A percentile compares a stretch with the other conserved stretches of the same genome.
These are phyloP conservation scores for Podospora didyma DNA, from an alignment of 495 filamentous ascomycete species.

Conservation along the genomic window DNA sequence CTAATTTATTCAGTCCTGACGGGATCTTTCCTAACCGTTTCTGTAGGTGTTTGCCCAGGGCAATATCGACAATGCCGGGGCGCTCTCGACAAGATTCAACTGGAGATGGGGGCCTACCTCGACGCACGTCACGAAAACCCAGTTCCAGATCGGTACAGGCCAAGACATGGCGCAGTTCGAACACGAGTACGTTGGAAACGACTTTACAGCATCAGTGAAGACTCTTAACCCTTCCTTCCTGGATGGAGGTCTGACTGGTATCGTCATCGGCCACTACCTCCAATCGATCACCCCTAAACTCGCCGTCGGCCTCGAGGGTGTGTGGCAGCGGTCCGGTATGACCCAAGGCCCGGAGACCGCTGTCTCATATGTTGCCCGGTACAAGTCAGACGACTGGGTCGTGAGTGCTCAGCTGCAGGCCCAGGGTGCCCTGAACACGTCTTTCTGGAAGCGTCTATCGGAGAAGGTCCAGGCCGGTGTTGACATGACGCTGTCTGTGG, in stretches of 20 bases:
- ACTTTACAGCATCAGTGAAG: slow-evolving; percentile 90
- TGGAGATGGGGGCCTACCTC: slow-evolving; percentile 75
- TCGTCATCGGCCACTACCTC: slow-evolving; percentile 91
- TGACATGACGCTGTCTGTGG: slow-evolving; percentile 84
- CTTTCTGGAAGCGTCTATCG: slow-evolving; percentile 92
- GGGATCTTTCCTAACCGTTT: slow-evolving; percentile 2
- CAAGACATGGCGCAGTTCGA: slow-evolving; percentile 84
- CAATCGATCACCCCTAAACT: slow-evolving; percentile 87
- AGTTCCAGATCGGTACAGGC: slow-evolving; percentile 63
- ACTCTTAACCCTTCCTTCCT: slow-evolving; percentile 88
- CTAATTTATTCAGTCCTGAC: background rate
- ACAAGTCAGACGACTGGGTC: slow-evolving; percentile 87
- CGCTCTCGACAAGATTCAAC: slow-evolving; percentile 80
- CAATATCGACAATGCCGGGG: slow-evolving; percentile 84
- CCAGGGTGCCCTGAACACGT: slow-evolving; percentile 83
- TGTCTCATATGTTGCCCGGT: slow-evolving; percentile 82
- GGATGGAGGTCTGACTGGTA: slow-evolving; percentile 88
- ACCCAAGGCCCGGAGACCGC: slow-evolving; percentile 77
- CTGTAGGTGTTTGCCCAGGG: slow-evolving; percentile 93
- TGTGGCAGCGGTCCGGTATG: slow-evolving; percentile 83
- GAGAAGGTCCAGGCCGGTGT: slow-evolving; percentile 95
- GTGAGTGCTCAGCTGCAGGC: slow-evolving; percentile 77
- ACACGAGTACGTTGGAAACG: slow-evolving; percentile 85
- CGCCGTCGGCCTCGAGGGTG: slow-evolving; percentile 82
- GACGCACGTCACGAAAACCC: slow-evolving; percentile 65